These are phyloP conservation scores for Halophytophthora polymorphica DNA, from an alignment of 352 stramenopile species.

Conservation along the genomic window DNA sequence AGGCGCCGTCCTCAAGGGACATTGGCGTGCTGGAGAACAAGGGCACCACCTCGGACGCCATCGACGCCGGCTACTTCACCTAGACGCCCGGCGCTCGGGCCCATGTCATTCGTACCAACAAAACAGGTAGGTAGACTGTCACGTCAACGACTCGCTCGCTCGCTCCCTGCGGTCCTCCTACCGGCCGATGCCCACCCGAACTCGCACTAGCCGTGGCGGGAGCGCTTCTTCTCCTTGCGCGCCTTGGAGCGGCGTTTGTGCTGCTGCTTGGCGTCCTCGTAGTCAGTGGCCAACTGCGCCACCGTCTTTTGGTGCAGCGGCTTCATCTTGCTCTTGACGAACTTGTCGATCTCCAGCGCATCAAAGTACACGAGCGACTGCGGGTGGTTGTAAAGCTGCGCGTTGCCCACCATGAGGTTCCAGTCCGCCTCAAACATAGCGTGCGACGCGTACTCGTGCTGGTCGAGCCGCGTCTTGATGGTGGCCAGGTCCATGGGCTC, in stretches of 20 bases:
- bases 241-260: slow-evolving; percentile 74
- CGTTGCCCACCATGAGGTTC: slow-evolving; percentile 84
- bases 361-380: slow-evolving; percentile 83
- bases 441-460: slow-evolving; percentile 61
- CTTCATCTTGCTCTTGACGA: slow-evolving; percentile 79
- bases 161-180: too few species aligned
- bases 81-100: slow-evolving; percentile 21
- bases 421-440: slow-evolving; percentile 77
- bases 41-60: slow-evolving; percentile 64
- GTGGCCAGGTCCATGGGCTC: slow-evolving; percentile 84
- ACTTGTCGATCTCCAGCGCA: slow-evolving; percentile 83
- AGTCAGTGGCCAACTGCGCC: slow-evolving; percentile 56
- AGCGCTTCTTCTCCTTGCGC: slow-evolving; percentile 77
- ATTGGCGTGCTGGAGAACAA: slow-evolving; percentile 73
- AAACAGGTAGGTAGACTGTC: slow-evolving; percentile 3
- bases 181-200: too few species aligned
- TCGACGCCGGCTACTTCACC: slow-evolving; percentile 87
- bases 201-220: slow-evolving; percentile 31
- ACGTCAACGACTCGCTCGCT: too few species aligned
- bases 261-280: slow-evolving; percentile 76
- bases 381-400: slow-evolving; percentile 84
- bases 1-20: slow-evolving; percentile 59
- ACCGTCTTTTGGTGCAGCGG: slow-evolving; percentile 55
- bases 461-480: slow-evolving; percentile 82
- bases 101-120: slow-evolving; percentile 6